phyloP scores from a whole-genome alignment of 75 land plant genomes.

The Gnetum montanum region DNA sequence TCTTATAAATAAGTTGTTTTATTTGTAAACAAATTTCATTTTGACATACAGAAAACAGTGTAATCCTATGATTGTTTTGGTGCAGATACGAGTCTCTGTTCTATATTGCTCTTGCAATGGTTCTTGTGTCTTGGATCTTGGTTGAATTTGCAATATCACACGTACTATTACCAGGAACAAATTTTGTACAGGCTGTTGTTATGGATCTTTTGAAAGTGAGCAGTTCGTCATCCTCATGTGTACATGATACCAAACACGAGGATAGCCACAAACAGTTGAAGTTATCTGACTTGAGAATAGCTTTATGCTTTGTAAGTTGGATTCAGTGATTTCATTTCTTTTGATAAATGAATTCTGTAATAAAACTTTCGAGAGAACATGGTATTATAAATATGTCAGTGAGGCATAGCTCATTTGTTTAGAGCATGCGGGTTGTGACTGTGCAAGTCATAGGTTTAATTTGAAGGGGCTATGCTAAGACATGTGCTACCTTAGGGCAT shows the following conservation, averaged over 20 bases:
- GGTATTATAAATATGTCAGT: no score
- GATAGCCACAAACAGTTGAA: slow-evolving; percentile 24
- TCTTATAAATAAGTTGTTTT: background rate
- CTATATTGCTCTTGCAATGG: slow-evolving; percentile 66
- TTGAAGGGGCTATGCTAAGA: no score
- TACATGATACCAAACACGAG: slow-evolving; percentile 1
- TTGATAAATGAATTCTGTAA: no score
- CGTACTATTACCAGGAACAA: slow-evolving; percentile 13
- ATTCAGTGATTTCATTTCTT: no score
- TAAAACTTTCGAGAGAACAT: no score
- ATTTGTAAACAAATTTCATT: background rate
- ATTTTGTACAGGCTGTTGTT: background rate
- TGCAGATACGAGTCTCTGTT: slow-evolving; percentile 91
- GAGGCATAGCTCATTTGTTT: no score
- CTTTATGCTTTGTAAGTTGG: slow-evolving; percentile 33
- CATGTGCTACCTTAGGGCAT: no score
- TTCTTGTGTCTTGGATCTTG: slow-evolving; percentile 75
- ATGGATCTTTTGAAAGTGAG: slow-evolving; percentile 5
- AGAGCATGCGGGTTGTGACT: no score
- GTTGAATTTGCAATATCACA: slow-evolving; percentile 51
- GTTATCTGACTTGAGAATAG: slow-evolving; percentile 33
- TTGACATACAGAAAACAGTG: no score
- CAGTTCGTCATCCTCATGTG: background rate
- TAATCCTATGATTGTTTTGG: background rate
- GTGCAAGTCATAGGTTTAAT: no score